Evolutionary conservation across 768 basidiomycete genomes (phyloP), one percentile per base, ranked within the genome.

Genomic region (Podaxis sp.): DNA sequence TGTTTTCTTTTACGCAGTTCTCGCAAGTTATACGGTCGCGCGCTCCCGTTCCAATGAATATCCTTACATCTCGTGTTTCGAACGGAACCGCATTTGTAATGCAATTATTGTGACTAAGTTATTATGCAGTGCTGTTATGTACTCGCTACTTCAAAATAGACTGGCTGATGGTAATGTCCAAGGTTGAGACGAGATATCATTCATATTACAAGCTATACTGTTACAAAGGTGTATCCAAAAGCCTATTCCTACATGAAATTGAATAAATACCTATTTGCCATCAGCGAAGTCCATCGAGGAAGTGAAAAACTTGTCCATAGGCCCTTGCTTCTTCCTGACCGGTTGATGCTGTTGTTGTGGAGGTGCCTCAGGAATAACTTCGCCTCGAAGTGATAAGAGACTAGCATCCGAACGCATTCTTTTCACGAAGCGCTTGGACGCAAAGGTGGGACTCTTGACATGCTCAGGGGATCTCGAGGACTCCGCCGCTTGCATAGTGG

Each of bases 271-370:
- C 62, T 64, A 72, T 22, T 57, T 51, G 12, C 70, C 69, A 11
- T 72, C 73, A 19, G 63, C 67, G 22, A 73, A 72, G 42, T 73
- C 71, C 58, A 73, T 59, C 9, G 71, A 65, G n/a, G 71, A 71
- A 67, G 70, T 61, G 3, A 65, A 66, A 36, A 70, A 74, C 72
- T 61, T 78, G 71, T 28, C 76, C 68, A 59, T 73, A 57, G 38
- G 59, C 0, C 76, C 74, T 7, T 66, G 70, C 65, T 73, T 79
- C 68, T 72, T 74, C 67, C 71, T 76, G 24, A 26, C 49, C 17
- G 61, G 42, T 19, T 51, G 49, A 15, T 22, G 36, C 9, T 39
- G 54, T 9, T 24, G 36, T 15, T 40, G 65, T 9, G 64, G 61
- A 28, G 66, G 52, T n/a, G 44, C 60, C 42, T 64, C 64, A 24